These are phyloP conservation scores for Leptomonas pyrrhocoris DNA, from an alignment of 208 protist species.

Conservation along the genomic window DNA sequence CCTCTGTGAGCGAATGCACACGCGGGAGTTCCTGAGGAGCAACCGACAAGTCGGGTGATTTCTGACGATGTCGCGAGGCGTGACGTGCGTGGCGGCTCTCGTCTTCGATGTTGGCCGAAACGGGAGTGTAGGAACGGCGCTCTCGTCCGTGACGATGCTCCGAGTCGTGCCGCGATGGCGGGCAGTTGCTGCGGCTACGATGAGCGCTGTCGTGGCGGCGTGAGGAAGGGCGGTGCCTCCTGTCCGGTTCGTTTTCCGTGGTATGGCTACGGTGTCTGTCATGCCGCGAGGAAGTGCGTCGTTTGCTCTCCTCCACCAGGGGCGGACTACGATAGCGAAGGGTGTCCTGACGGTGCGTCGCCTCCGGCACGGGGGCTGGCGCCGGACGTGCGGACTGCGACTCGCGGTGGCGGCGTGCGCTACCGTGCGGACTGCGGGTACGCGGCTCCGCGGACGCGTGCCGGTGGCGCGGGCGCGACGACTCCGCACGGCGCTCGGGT, in stretches of 20 bases:
- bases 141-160: conserved; percentile 16
- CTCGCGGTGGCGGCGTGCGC: conserved; percentile 17
- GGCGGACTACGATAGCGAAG: conserved; percentile 26
- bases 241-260: conserved; percentile 7
- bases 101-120: conserved; percentile 15
- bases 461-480: conserved; percentile 8
- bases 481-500: conserved; percentile 23
- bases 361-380: conserved; percentile 3
- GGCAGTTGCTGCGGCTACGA: conserved; percentile 19
- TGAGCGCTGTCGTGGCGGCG: conserved; percentile 23
- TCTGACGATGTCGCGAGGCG: conserved; percentile 9
- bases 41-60: conserved; percentile 14
- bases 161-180: conserved; percentile 21
- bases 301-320: conserved; percentile 5
- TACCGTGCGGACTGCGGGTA: conserved; percentile 18
- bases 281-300: conserved; percentile 10
- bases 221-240: neutral
- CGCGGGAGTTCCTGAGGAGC: conserved; percentile 3
- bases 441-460: conserved; percentile 16
- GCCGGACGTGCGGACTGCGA: neutral
- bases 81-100: conserved; percentile 12
- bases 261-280: conserved; percentile 13
- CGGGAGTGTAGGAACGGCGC: neutral
- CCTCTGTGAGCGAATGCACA: neutral
- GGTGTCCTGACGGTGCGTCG: conserved; percentile 28